Evolutionary conservation across 1,139 yeast species (phyloP), one percentile per base, ranked within the genome.

Genomic region (Yamadazyma blattariae): DNA sequence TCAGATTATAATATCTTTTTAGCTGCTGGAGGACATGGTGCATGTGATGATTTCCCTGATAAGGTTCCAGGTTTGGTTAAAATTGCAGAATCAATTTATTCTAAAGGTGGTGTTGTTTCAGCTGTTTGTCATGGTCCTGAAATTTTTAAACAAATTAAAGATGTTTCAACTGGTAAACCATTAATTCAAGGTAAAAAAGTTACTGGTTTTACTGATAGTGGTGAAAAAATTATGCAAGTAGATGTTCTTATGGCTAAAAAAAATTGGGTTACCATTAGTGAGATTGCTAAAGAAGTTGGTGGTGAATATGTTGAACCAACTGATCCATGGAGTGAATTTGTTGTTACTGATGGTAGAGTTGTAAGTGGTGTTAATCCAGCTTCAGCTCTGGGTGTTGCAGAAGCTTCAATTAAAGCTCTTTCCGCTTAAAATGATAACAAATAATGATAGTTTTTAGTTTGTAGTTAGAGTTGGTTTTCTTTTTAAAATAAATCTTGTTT

Each of bases 51-150:
- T 51, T 77, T 67, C 52, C 80, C 80, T 33, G 59, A 54, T 3
- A 25, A 25, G 12, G 81, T 81, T 14, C 54, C 52, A 5, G 64
- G 50, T 13, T 58, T 78, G 36, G 77, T 71, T 40, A 45, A 53
- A 22, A 42, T 76, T 29, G 79, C 77, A 18, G 56, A 61, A 27
- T 55, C 59, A n/a, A 68, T 78, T 34, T 76, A 71, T 52, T 59
- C 58, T 29, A 57, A 67, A 21, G 74, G 74, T 23, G 83, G 83
- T 32, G 67, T 76, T 28, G 72, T 79, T 21, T 54, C 78, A 29
- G 82, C 84, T 12, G 84, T 80, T 15, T 79, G 87, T 56, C 86
- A 80, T 46, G 87, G 85, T 3, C 82, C 85, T 9, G 68, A 71
- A 27, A 65, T 78, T 41, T 72, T 80, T 38, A 70, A 64, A 23